These are phyloP conservation scores for Globomyces pollinis-pini DNA, from an alignment of 192 early-diverging fungal species.

Conservation along the genomic window DNA sequence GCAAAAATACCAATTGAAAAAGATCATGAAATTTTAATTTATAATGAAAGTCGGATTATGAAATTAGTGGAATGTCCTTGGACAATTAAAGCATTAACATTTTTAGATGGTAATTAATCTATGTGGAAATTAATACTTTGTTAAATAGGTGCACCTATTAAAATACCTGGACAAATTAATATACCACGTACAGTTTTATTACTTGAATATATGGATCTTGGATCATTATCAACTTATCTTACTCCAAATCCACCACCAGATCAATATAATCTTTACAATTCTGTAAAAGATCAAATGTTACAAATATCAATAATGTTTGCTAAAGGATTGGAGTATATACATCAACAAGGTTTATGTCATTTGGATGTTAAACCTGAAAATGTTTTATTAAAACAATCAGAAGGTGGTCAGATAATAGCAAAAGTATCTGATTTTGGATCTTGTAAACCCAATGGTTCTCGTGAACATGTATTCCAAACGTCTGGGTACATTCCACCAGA, in stretches of 20 bases:
- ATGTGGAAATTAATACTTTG: not conserved
- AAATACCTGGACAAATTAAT: not conserved
- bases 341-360: not conserved
- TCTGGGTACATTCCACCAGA: conserved; percentile 5
- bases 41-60: not conserved
- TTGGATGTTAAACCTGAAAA: conserved; percentile 2
- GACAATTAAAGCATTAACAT: not conserved
- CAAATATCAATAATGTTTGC: not conserved
- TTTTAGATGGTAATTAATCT: not conserved
- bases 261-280: no score
- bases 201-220: not conserved
- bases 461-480: not conserved
- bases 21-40: conserved; percentile 7
- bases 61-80: not conserved
- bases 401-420: not conserved
- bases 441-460: not conserved
- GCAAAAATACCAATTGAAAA: not conserved
- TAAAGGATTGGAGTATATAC: conserved; percentile 1
- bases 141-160: not conserved
- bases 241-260: no score
- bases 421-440: conserved; percentile 11
- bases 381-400: not conserved
- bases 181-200: no score
- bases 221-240: no score
- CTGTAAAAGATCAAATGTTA: not conserved